Base-by-base conservation (phyloP, 1,139 yeast genomes). In the Pichia sp. region DNA sequence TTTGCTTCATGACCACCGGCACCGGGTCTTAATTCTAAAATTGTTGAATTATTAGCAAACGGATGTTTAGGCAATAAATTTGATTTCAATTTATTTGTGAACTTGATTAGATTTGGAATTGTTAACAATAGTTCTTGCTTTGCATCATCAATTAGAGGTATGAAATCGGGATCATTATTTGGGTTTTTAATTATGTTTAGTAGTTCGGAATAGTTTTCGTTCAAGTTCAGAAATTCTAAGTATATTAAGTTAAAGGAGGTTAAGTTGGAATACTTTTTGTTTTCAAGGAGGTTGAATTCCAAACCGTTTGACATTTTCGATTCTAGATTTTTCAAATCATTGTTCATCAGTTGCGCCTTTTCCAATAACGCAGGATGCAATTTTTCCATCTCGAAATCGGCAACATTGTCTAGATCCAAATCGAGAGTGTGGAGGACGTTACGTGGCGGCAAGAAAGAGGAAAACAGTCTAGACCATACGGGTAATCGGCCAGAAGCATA, bases 1-100 rank as follows among this genome's bases (percentile, higher is more conserved):
- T 85, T 82, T 0, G 99, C 98, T 63, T 93, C 99, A 8, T 83
- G 79, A 2, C 99, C 99, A 16, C 99, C 99, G 1, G 93, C 91
- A 2, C 99, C 99, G 0, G 99, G 97, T 53, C 98, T 75, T 30
- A 93, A 69, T 67, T 93, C 99, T 22, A 93, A 62, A 16, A 93
- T 74, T 48, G 96, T 85, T 0, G 95, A 83, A 55, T 80, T 81
- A 51, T 87, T 95, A 3, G 85, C 78, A 65, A 87, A 87, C 47
- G 84, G 83, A 58, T 87, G 83, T 3, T 87, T 80, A 1, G 98
- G 97, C 36, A 90, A 71, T 14, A 93, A 71, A 52, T 78, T 75
- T 1, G 73, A 62, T 56, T 84, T 80, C 22, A 93, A 72, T 42
- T 73, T 71, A 2, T 69, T 66, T 0, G 79, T 71, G 2, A 75